Base-by-base conservation (phyloP, 495 filamentous ascomycete species). In the Endocarpon pusillum region DNA sequence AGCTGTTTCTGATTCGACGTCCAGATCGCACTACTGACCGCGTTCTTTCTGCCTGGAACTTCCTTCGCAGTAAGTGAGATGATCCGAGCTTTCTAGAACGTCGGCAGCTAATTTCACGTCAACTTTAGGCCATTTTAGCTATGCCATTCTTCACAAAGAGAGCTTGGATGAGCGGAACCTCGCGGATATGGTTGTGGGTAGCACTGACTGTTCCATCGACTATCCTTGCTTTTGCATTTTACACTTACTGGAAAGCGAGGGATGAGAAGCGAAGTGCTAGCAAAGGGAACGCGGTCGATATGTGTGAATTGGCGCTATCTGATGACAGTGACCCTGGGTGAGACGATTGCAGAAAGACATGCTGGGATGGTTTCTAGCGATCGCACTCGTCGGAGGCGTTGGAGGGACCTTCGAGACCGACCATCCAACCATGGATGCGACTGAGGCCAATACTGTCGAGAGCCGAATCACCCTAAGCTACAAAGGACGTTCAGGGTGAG, bases 101-200 rank as follows among this genome's bases (percentile, higher is more conserved):
- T 8, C 8, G 23, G 12, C 12, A 25, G 23, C 8, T 12, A 25
- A 25, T 12, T 8, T 25, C 12, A 12, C 8, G 8, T 8, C 8
- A 8, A 11, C 11, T 10, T 4, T 30, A 36, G 34, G 34, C 36
- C 19, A 5, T 38, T 5, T 30, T 38, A 5, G 30, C 36, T 7
- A 38, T 36, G 32, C 36, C 36, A 15, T 38, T 38, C 30, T 38
- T 38, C 32, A 19, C 24, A n/a, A 10, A 36, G n/a, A 38, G 24
- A n/a, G 18, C 5, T 6, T 38, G 19, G 7, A 4, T 38, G 16
- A n/a, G 5, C 36, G 9, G 22, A 4, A 5, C 19, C 10, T 5
- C 3, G 12, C 26, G 20, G 14, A 2, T 41, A 4, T 41, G 38
- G 38, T 10, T 41, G 3, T 41, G 38, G 38, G 22, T 40, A 4